These are phyloP conservation scores for Populus alba DNA, from an alignment of 345 rosid genomes.

Conservation along the genomic window DNA sequence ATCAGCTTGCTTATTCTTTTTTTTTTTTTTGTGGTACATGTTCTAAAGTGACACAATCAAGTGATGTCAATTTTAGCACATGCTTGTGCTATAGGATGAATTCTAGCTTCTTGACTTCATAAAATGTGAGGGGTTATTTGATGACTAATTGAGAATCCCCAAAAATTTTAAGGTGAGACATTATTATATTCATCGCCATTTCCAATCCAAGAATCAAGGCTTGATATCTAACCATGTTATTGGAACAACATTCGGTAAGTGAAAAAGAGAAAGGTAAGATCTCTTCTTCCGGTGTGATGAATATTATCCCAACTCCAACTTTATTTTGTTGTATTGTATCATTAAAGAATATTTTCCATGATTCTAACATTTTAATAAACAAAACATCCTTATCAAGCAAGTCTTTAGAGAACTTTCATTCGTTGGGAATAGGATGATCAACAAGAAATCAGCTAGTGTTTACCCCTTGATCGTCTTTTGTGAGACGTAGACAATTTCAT, in stretches of 20 bases:
- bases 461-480: not conserved
- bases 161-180: not conserved
- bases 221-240: too few species aligned
- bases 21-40: not conserved
- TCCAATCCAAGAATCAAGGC: too few species aligned
- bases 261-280: not conserved
- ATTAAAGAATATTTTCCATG: not conserved
- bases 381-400: not conserved
- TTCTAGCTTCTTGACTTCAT: too few species aligned
- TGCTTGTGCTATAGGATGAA: too few species aligned
- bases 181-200: not conserved
- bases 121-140: not conserved
- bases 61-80: too few species aligned
- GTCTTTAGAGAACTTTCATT: not conserved
- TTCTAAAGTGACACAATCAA: not conserved
- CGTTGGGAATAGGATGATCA: not conserved
- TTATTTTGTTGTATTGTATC: not conserved
- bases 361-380: too few species aligned
- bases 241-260: too few species aligned
- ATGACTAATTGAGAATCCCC: not conserved
- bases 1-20: too few species aligned
- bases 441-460: not conserved
- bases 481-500: too few species aligned
- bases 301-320: not conserved
- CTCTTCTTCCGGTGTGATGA: not conserved